These are phyloP conservation scores for Lojkania enalia DNA, from an alignment of 2,329 filamentous ascomycete species.

Conservation along the genomic window DNA sequence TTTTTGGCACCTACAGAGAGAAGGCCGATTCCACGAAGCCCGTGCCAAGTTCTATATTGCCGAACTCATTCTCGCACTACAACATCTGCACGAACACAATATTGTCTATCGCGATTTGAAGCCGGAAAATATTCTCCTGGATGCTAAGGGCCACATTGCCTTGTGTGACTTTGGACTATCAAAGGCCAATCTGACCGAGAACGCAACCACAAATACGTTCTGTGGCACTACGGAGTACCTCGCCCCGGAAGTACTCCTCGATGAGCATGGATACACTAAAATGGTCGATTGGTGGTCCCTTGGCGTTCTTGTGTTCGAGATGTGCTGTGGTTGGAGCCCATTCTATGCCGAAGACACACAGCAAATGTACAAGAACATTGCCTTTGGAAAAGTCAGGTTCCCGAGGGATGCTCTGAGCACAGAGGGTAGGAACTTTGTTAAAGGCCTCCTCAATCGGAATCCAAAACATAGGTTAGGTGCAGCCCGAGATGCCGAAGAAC, in stretches of 20 bases:
- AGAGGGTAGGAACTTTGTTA: conserved; percentile 96
- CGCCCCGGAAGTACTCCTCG: conserved; percentile 89
- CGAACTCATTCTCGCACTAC: conserved; percentile 90
- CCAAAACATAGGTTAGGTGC: conserved; percentile 93
- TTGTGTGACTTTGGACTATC: conserved; percentile 97
- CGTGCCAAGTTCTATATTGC: conserved; percentile 99
- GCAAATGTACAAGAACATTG: conserved; percentile 99
- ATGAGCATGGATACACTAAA: conserved; percentile 97
- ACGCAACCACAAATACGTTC: conserved; percentile 98
- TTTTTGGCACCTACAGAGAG: conserved; percentile 98
- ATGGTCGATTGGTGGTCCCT: conserved; percentile 99
- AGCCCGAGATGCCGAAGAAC: conserved; percentile 85
- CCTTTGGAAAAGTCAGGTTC: conserved; percentile 97
- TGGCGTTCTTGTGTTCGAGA: conserved; percentile 96
- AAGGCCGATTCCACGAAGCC: conserved; percentile 91
- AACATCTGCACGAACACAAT: conserved; percentile 94
- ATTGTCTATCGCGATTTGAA: conserved; percentile 98
- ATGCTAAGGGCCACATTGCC: conserved; percentile 96
- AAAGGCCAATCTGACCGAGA: conserved; percentile 95
- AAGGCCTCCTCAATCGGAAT: conserved; percentile 94
- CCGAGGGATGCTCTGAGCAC: conserved; percentile 91
- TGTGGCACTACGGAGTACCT: conserved; percentile 98
- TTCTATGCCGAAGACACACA: conserved; percentile 99
- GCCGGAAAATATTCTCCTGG: conserved; percentile 94
- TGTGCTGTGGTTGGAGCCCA: conserved; percentile 99